A percentile compares a stretch with the other conserved stretches of the same genome.
Evolutionary conservation across 2,329 filamentous ascomycete genomes (phyloP).

Genomic region (Aspergillus ibericus): DNA sequence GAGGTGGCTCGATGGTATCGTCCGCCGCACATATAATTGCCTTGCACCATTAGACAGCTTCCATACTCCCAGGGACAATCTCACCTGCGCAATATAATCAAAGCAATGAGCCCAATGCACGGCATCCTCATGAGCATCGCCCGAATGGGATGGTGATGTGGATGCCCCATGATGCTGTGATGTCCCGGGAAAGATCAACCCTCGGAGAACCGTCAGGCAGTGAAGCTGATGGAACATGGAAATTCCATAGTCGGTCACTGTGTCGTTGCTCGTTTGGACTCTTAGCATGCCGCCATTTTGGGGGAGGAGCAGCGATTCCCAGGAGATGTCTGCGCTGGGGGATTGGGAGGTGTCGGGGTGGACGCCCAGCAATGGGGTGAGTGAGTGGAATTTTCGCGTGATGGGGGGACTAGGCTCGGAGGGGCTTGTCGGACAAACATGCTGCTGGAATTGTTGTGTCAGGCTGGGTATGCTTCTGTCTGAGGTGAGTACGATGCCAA

Average conservation of each 20-base stretch:
- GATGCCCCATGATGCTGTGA: constrained; percentile 6
- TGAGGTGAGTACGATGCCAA: background rate
- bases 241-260: constrained; percentile 6
- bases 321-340: background rate
- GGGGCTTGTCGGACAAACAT: background rate
- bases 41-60: background rate
- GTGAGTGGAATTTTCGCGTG: background rate
- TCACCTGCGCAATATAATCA: constrained; percentile 18
- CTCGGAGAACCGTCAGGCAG: constrained; percentile 8
- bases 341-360: background rate
- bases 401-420: background rate
- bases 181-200: constrained; percentile 7
- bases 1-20: constrained; percentile 11
- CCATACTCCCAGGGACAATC: background rate
- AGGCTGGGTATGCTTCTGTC: background rate
- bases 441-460: background rate
- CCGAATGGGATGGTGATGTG: constrained; percentile 2
- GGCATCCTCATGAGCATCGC: background rate
- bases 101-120: constrained; percentile 19
- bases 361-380: background rate
- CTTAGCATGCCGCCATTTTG: background rate
- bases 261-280: background rate
- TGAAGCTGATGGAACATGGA: constrained; percentile 16
- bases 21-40: constrained; percentile 15
- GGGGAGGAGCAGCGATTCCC: constrained; percentile 4